Evolutionary conservation across 2,329 filamentous ascomycete species (phyloP), one percentile per base, ranked within the genome.

Genomic region (Metarhizium sp.): DNA sequence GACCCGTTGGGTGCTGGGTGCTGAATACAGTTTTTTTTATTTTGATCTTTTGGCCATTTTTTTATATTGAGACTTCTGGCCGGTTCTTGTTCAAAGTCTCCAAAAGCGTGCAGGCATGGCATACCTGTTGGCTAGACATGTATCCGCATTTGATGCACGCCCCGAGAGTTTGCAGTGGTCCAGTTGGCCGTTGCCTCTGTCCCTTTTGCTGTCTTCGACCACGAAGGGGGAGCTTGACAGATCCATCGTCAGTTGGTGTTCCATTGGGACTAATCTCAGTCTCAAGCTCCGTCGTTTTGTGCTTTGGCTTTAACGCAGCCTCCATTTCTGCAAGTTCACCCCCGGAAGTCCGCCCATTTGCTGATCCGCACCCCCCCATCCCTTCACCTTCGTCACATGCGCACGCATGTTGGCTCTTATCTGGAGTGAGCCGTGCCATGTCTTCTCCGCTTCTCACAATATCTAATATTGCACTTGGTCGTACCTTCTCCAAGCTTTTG

Each of bases 371-470:
- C 0, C 90, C 90, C 32, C 86, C 88, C 50, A 71, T 64, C 8
- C 68, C 69, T 38, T 71, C 71, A 4, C 63, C 64, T 18, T 72
- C 70, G 36, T 72, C 69, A 47, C 71, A 73, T 18, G 61, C 69
- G 53, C 69, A 71, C 6, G 67, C 61, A n/a, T 62, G 64, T 56
- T 68, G 62, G 10, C 62, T 65, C 55, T 73, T 73, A 57, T 72
- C 70, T 3, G 71, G 71, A 11, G 71, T 73, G n/a, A 97, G 75
- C 56, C 82, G 84, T 10, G 91, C 92, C 89, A 99, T 96, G 61
- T 97, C 94, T 70, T 97, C 92, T 42, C 94, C 94, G 66, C 92
- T 96, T 56, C 88, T 81, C 32, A 99, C 92, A 53, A 99, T 90
- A 67, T 99, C 94, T 55, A 99, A 69, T 52, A 99, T 97, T 3